Evolutionary conservation across 2,329 filamentous ascomycete genomes (phyloP).

Genomic region (Epichloe festucae): DNA sequence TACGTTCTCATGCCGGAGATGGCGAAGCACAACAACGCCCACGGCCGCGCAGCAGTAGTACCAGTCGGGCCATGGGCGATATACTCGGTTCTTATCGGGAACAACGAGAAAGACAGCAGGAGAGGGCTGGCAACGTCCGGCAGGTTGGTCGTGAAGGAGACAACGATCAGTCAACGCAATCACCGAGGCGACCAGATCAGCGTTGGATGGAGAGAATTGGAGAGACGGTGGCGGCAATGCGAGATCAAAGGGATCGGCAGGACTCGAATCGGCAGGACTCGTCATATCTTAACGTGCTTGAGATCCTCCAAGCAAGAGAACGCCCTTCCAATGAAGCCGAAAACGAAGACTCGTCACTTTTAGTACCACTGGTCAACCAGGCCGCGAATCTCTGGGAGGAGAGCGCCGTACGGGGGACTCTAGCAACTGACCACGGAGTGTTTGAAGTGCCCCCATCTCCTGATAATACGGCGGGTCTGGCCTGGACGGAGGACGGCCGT

Average conservation of each 20-base stretch:
- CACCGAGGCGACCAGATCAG: slow-evolving; percentile 14
- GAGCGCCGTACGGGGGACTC: slow-evolving; percentile 20
- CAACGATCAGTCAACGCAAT: slow-evolving; percentile 1
- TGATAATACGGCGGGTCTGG: slow-evolving; percentile 47
- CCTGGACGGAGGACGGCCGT: slow-evolving; percentile 49
- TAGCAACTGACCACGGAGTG: slow-evolving; percentile 24
- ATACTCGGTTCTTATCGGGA: slow-evolving; percentile 25
- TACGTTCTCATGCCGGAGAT: slow-evolving; percentile 10
- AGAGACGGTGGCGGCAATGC: slow-evolving; percentile 23
- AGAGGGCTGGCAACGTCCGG: slow-evolving; percentile 21
- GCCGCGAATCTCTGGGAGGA: slow-evolving; percentile 26
- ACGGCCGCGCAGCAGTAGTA: slow-evolving; percentile 22
- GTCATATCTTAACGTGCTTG: slow-evolving; percentile 24
- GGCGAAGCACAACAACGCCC: slow-evolving; percentile 18
- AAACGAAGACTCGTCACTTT: slow-evolving; percentile 22
- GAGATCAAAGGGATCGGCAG: slow-evolving; percentile 23
- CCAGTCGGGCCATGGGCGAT: slow-evolving; percentile 26
- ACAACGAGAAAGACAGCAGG: slow-evolving; percentile 21
- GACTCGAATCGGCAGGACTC: slow-evolving; percentile 23
- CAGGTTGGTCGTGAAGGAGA: slow-evolving; percentile 18
- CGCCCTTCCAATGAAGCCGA: slow-evolving; percentile 18
- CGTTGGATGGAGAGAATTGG: slow-evolving; percentile 20
- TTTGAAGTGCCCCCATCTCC: slow-evolving; percentile 32
- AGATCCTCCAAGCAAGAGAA: slow-evolving; percentile 24
- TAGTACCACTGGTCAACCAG: slow-evolving; percentile 25